Evolutionary conservation across 1,139 yeast genomes (phyloP), one percentile per base, ranked within the genome.

Genomic region (Candida sp.): DNA sequence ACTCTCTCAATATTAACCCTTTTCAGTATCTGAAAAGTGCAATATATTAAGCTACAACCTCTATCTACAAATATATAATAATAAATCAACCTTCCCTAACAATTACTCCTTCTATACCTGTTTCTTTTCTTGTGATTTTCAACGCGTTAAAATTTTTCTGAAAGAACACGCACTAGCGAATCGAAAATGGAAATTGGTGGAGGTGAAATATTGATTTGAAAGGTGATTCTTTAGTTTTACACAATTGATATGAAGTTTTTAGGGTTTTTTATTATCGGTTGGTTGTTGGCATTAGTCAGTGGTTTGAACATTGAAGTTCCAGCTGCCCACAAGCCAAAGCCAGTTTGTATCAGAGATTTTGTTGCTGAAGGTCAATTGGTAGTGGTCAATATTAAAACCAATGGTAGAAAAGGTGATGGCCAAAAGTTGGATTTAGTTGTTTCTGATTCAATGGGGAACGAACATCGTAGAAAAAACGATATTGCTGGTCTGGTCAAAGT

Each of bases 311-410:
- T 73, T 53, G 79, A 73, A 33, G 59, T 73, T 19, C 68, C 66
- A 35, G 71, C 77, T 32, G 51, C 54, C 6, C 52, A 61, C 8
- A 56, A 58, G 38, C 69, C 77, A 41, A 64, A 51, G 53, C 77
- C 68, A 50, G 75, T 60, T 53, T 91, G 99, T 73, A 80, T 91
- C 51, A 86, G 98, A 61, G 97, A 91, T 63, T 91, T 91, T 61
- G 95, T 88, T 42, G 73, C 79, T 43, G 86, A 82, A 54, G 90
- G 87, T 45, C 93, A 89, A 59, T 67, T 90, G 56, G 97, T 91
- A 29, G 96, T 89, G 38, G 85, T 89, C 46, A 86, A 84, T 52
- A 78, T 89, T 54, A 77, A 79, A 50, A 77, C 95, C 19, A 76
- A 78, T 54, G 97, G 97, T 19, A 61, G 73, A 43, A 67, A 70